These are phyloP conservation scores for Huntiella omanensis DNA, from an alignment of 2,329 filamentous ascomycete genomes.

Conservation along the genomic window DNA sequence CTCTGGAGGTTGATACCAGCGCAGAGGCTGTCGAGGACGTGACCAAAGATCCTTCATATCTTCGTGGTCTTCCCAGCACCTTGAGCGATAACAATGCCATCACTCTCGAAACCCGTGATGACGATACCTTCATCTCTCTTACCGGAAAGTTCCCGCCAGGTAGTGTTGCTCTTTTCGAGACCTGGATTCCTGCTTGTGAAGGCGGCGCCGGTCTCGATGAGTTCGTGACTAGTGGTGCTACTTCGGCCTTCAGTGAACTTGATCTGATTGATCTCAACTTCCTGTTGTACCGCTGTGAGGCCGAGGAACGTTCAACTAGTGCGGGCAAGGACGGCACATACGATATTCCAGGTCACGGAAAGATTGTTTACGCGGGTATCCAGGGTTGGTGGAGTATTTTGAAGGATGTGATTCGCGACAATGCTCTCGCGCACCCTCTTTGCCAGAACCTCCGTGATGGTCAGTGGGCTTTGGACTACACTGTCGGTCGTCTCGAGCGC, in stretches of 20 bases:
- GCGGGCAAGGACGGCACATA: slow-evolving; percentile 66
- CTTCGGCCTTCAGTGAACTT: slow-evolving; percentile 56
- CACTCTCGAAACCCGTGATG: slow-evolving; percentile 48
- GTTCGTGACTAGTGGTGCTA: slow-evolving; percentile 66
- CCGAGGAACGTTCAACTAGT: slow-evolving; percentile 67
- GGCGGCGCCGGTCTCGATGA: slow-evolving; percentile 68
- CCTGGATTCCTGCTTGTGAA: slow-evolving; percentile 78
- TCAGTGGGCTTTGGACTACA: slow-evolving; percentile 83
- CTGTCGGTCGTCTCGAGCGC: slow-evolving; percentile 56
- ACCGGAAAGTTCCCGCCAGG: slow-evolving; percentile 76
- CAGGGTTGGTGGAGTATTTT: slow-evolving; percentile 97
- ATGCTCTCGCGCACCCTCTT: slow-evolving; percentile 80
- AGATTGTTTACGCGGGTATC: slow-evolving; percentile 84
- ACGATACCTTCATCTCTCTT: slow-evolving; percentile 63
- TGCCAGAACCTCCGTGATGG: slow-evolving; percentile 86
- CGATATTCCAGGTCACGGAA: slow-evolving; percentile 63
- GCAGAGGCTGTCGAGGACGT: slow-evolving; percentile 47
- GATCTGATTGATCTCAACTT: slow-evolving; percentile 77
- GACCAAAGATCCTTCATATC: slow-evolving; percentile 46
- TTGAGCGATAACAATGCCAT: slow-evolving; percentile 59
- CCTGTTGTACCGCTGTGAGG: slow-evolving; percentile 74
- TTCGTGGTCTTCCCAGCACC: slow-evolving; percentile 70
- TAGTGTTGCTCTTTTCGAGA: slow-evolving; percentile 88
- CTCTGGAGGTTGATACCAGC: slow-evolving; percentile 68
- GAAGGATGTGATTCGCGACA: slow-evolving; percentile 65